Evolutionary conservation across 805 yeast genomes (phyloP).

Genomic region (Candida sithepensis): DNA sequence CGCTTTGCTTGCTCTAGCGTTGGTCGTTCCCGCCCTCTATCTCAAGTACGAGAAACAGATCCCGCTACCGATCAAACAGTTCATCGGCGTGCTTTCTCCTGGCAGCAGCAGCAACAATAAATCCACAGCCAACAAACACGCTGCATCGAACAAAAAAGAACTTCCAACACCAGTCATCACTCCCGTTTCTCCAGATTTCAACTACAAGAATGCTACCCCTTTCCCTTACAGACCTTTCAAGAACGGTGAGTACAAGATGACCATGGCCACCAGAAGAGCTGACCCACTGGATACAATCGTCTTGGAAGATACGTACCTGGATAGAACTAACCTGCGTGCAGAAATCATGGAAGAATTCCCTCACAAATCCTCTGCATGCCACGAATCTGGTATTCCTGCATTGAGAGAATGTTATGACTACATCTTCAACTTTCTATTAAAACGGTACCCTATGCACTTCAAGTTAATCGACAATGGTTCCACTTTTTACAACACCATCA

Average conservation of each 20-base stretch:
- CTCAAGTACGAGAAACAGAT: constrained; percentile 1
- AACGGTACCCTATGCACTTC: constrained; percentile 55
- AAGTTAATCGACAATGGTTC: constrained; percentile 13
- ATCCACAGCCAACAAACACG: constrained; percentile 1
- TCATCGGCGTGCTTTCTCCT: background rate
- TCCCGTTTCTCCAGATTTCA: constrained; percentile 35
- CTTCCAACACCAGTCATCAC: constrained; percentile 20
- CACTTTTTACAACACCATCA: constrained; percentile 36
- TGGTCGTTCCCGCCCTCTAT: constrained; percentile 6
- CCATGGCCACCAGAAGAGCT: constrained; percentile 55
- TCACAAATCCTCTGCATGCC: constrained; percentile 33
- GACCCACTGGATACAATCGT: constrained; percentile 54
- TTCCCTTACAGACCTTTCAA: constrained; percentile 44
- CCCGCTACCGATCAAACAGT: background rate
- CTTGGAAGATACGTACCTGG: constrained; percentile 57
- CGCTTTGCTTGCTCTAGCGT: constrained; percentile 5
- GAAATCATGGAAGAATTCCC: constrained; percentile 31
- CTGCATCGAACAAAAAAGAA: too few species aligned
- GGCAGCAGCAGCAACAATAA: background rate
- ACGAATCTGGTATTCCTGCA: constrained; percentile 32
- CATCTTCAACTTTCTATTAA: constrained; percentile 32
- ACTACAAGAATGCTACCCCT: constrained; percentile 44
- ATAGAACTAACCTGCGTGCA: constrained; percentile 38
- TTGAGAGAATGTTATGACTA: constrained; percentile 48
- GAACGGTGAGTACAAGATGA: constrained; percentile 49